A percentile compares a stretch with the other conserved stretches of the same genome.
phyloP scores from a whole-genome alignment of 2,329 filamentous ascomycete species.

The Colletotrichum euphorbiae region DNA sequence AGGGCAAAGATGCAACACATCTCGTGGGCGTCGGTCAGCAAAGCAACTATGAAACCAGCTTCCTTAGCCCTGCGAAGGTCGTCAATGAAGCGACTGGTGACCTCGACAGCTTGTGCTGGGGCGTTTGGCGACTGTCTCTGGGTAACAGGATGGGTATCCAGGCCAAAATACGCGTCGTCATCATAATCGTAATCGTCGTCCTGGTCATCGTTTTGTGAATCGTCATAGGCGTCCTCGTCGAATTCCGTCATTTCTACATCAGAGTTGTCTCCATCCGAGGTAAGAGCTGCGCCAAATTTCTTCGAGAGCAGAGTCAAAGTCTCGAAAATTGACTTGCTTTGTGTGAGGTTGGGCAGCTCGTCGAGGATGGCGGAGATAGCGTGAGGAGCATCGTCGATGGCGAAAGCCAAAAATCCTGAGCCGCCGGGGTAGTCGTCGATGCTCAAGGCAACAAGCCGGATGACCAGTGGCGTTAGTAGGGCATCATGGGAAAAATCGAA shows the following conservation, averaged over 20 bases:
- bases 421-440: constrained; percentile 52
- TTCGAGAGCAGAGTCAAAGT: constrained; percentile 42
- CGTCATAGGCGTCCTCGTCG: constrained; percentile 46
- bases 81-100: constrained; percentile 50
- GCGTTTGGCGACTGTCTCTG: constrained; percentile 44
- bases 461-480: constrained; percentile 46
- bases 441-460: constrained; percentile 42
- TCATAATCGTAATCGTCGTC: constrained; percentile 48
- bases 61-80: constrained; percentile 72
- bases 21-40: constrained; percentile 59
- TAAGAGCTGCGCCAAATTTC: constrained; percentile 44
- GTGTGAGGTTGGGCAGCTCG: constrained; percentile 56
- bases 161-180: constrained; percentile 49
- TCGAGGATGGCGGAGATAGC: constrained; percentile 53
- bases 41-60: constrained; percentile 78
- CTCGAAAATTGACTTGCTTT: constrained; percentile 59
- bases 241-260: constrained; percentile 42
- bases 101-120: constrained; percentile 42
- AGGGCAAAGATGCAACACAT: constrained; percentile 68
- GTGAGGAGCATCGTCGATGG: constrained; percentile 50
- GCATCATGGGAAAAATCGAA: constrained; percentile 62
- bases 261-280: constrained; percentile 48
- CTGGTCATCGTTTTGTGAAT: constrained; percentile 47
- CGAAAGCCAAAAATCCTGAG: constrained; percentile 57
- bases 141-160: constrained; percentile 41